phyloP scores from a whole-genome alignment of 2,329 filamentous ascomycete species.

The Claviceps paspali region DNA sequence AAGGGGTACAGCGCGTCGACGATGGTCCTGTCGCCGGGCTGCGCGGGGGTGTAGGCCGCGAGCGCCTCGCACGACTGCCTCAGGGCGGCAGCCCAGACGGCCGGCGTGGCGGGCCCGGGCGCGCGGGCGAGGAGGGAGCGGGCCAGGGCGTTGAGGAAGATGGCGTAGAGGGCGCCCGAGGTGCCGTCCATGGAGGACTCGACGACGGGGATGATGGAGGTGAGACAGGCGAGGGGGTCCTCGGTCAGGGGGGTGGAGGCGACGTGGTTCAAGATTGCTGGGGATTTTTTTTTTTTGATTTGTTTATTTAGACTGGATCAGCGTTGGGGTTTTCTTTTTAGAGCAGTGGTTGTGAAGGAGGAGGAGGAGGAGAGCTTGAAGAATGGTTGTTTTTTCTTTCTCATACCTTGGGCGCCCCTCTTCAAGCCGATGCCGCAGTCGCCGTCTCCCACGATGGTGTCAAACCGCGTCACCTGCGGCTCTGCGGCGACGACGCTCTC shows the following conservation, averaged over 20 bases:
- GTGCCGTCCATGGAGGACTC: conserved; percentile 47
- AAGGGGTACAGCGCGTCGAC: conserved; percentile 86
- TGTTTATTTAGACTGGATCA: not conserved
- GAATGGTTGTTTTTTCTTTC: too few relatives aligned
- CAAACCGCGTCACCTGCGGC: conserved; percentile 56
- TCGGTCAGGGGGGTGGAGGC: conserved; percentile 28
- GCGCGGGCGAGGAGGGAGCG: conserved; percentile 33
- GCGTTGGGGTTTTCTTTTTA: too few relatives aligned
- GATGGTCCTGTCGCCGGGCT: conserved; percentile 76
- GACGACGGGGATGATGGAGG: conserved; percentile 36
- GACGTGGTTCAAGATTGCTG: conserved; percentile 38
- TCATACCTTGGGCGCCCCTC: conserved; percentile 63
- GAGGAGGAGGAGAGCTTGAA: too few relatives aligned
- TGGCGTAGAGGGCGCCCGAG: conserved; percentile 50
- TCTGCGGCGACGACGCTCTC: conserved; percentile 49
- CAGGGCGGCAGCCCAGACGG: conserved; percentile 49
- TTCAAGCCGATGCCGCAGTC: conserved; percentile 81
- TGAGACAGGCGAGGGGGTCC: conserved; percentile 37
- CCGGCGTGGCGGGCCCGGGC: conserved; percentile 17
- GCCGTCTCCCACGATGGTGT: conserved; percentile 77
- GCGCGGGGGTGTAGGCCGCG: conserved; percentile 74
- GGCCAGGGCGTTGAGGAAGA: conserved; percentile 78
- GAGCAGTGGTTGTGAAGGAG: not conserved
- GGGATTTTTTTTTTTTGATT: not conserved
- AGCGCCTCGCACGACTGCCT: conserved; percentile 56